phyloP scores from a whole-genome alignment of 1,284 basidiomycete species.

The Ganoderma meredithae region DNA sequence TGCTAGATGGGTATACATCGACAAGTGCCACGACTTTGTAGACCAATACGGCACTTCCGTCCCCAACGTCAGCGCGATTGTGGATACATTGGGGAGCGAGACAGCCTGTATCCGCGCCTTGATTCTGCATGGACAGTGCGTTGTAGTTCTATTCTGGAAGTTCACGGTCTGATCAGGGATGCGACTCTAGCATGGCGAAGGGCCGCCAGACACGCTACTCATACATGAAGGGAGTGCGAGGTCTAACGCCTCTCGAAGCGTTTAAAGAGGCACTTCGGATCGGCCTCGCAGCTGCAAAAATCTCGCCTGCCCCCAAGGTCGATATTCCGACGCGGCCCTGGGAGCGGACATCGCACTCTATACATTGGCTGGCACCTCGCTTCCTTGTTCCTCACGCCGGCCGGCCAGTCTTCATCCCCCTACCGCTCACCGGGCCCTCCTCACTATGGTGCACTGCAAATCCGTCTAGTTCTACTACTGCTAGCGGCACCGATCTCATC shows the following conservation, averaged over 20 bases:
- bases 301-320: neutral
- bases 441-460: neutral
- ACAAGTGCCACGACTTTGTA: neutral
- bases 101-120: conserved; percentile 1
- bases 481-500: neutral
- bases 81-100: neutral
- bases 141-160: neutral
- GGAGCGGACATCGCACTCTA: neutral
- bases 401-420: neutral
- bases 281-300: neutral
- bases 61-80: neutral
- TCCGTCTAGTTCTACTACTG: neutral
- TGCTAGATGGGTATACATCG: neutral
- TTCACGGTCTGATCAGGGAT: neutral
- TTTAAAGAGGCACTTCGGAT: neutral
- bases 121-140: conserved; percentile 9
- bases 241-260: neutral
- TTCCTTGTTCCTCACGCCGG: neutral
- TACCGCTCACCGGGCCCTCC: neutral
- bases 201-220: neutral
- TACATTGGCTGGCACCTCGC: neutral
- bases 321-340: neutral
- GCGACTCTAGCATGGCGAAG: neutral
- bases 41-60: neutral
- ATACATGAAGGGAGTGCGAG: neutral